Evolutionary conservation across 2,329 filamentous ascomycete species (phyloP), one percentile per base, ranked within the genome.

Genomic region (Aspergillus viridinutans): DNA sequence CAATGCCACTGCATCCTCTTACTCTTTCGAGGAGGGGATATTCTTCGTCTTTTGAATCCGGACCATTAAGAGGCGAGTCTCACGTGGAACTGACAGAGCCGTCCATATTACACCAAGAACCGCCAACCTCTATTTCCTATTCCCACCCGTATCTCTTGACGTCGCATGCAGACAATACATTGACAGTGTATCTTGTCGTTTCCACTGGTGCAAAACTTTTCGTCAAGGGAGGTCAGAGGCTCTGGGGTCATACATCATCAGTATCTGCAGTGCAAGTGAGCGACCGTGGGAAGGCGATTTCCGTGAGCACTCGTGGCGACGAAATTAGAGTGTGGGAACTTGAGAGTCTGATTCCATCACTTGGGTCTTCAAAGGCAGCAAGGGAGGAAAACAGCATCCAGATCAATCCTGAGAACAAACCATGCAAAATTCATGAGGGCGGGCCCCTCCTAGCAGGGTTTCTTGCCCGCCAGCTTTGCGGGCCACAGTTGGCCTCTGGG

Each of bases 171-270:
- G 92, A 97, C 72, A 97, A 97, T 69, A 96, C 92, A 0, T 78
- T 96, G 26, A 87, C 91, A 1, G 79, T 96, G 35, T 89, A 94
- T 68, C 80, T 95, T 32, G 90, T 93, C 64, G 90, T 85, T 3
- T 93, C 91, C 0, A 90, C 83, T 3, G 76, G 84, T 1, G 81
- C 84, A 0, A 69, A 72, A 1, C 79, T 96, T 1, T 84, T 83
- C 1, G 86, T 97, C 55, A 88, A 89, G 40, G 77, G 85, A 0
- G 90, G 89, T 1, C 87, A 86, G 61, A 83, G 90, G 28, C 83
- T 97, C 5, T 96, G 90, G 90, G 92, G 92, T 7, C 92, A 96
- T 69, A 96, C 92, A 0, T 95, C 92, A 1, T 90, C 90, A 3
- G 90, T 97, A 35, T 90, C 90, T 50, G 88, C 90, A 32, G 91